These are phyloP conservation scores for Luvunga scandens DNA, from an alignment of 345 rosid genomes.

Conservation along the genomic window DNA sequence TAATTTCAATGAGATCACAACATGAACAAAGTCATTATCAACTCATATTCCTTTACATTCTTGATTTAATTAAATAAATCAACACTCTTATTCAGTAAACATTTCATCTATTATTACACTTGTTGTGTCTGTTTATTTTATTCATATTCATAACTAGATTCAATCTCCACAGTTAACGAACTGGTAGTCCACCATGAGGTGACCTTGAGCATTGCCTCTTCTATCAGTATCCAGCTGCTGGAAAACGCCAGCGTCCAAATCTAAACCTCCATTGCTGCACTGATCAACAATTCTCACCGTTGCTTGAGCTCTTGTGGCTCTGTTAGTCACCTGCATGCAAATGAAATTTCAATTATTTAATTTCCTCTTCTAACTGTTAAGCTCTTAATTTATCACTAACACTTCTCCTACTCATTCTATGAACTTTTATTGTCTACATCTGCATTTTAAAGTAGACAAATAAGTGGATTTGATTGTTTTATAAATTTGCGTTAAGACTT, in stretches of 20 bases:
- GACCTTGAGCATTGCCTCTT: slow-evolving; percentile 33
- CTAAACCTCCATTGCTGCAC: slow-evolving; percentile 61
- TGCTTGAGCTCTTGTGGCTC: slow-evolving; percentile 35
- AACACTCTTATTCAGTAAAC: not conserved
- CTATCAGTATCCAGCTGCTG: slow-evolving; percentile 44
- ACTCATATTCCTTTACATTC: too few relatives aligned
- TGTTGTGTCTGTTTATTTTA: too few relatives aligned
- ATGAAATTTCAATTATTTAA: not conserved
- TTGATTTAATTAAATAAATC: too few relatives aligned
- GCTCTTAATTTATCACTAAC: too few relatives aligned
- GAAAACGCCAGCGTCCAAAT: slow-evolving; percentile 51
- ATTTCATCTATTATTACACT: not conserved
- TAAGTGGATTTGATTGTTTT: too few relatives aligned
- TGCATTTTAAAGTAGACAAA: too few relatives aligned
- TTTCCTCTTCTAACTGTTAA: too few relatives aligned
- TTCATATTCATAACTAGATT: not conserved
- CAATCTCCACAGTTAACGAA: slow-evolving; percentile 35
- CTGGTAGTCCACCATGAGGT: slow-evolving; percentile 35
- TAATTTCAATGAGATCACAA: too few relatives aligned
- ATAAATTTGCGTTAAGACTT: too few relatives aligned
- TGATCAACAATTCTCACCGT: slow-evolving; percentile 68
- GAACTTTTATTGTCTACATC: too few relatives aligned
- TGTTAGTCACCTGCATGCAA: slow-evolving; percentile 48
- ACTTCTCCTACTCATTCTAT: too few relatives aligned
- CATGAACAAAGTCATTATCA: too few relatives aligned